phyloP scores from a whole-genome alignment of 2,329 filamentous ascomycete genomes.

The Aspergillus sp. region DNA sequence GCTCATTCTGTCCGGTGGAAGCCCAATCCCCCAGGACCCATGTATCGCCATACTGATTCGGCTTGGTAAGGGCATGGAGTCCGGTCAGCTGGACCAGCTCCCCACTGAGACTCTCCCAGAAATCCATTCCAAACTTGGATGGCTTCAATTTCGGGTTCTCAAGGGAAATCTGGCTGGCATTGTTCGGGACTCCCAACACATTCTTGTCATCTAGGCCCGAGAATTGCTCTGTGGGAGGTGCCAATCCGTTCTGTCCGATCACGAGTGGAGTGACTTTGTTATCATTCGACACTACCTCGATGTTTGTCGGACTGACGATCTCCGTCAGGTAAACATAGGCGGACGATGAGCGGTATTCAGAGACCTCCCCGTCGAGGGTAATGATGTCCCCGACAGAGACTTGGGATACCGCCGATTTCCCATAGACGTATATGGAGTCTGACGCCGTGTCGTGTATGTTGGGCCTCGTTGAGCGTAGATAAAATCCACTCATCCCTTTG shows the following conservation, averaged over 20 bases:
- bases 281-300: slow-evolving; percentile 53
- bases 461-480: slow-evolving; percentile 59
- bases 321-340: slow-evolving; percentile 65
- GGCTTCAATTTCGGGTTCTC: slow-evolving; percentile 63
- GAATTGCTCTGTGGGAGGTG: slow-evolving; percentile 62
- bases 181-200: slow-evolving; percentile 65
- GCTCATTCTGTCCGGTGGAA: slow-evolving; percentile 60
- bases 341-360: slow-evolving; percentile 57
- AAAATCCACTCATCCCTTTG: slow-evolving; percentile 62
- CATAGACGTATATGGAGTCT: slow-evolving; percentile 66
- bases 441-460: slow-evolving; percentile 59
- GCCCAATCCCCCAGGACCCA: slow-evolving; percentile 68
- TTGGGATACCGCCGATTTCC: slow-evolving; percentile 50
- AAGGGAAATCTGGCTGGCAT: slow-evolving; percentile 55
- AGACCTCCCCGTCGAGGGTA: slow-evolving; percentile 58
- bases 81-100: slow-evolving; percentile 65
- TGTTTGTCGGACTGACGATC: slow-evolving; percentile 55
- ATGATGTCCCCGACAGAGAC: slow-evolving; percentile 64
- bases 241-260: slow-evolving; percentile 57
- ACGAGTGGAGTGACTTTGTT: slow-evolving; percentile 58
- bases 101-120: slow-evolving; percentile 69
- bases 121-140: slow-evolving; percentile 64
- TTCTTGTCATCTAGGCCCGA: slow-evolving; percentile 64
- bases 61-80: slow-evolving; percentile 57
- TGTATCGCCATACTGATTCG: slow-evolving; percentile 66